Evolutionary conservation across 192 early-diverging fungal genomes (phyloP).

Genomic region (Umbelopsis isabellina): DNA sequence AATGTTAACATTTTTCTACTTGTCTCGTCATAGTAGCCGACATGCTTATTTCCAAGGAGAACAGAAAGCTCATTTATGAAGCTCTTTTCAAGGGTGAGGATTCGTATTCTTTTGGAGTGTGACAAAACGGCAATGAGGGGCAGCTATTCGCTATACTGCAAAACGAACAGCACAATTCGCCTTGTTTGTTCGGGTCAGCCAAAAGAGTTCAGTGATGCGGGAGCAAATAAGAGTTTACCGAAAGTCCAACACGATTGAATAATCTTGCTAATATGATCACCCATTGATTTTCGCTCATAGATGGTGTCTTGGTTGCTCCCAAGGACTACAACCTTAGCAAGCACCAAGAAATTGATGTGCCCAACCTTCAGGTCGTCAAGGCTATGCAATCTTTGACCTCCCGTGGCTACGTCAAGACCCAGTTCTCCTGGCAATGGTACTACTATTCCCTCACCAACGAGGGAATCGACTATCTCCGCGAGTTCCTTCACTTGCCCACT

Average conservation of each 20-base stretch:
- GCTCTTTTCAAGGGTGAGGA: conserved; percentile 79
- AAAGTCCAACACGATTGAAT: neutral
- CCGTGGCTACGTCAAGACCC: conserved; percentile 90
- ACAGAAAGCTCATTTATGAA: conserved; percentile 97
- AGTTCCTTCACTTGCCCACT: conserved; percentile 95
- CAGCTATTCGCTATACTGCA: too few species aligned
- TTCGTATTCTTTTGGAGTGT: too few species aligned
- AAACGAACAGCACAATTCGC: neutral
- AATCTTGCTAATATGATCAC: conserved; percentile 3
- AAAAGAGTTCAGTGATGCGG: too few species aligned
- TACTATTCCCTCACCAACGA: conserved; percentile 99
- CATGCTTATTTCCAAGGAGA: conserved; percentile 97
- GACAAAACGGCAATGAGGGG: too few species aligned
- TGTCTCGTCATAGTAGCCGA: conserved; percentile 35
- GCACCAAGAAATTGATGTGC: conserved; percentile 96
- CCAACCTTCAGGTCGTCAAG: conserved; percentile 99
- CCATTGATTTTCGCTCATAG: conserved; percentile 43
- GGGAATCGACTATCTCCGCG: conserved; percentile 97
- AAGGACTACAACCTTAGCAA: conserved; percentile 98
- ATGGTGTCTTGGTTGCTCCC: conserved; percentile 98
- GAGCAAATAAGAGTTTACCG: neutral
- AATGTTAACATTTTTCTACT: too few species aligned
- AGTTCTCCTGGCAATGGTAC: conserved; percentile 99
- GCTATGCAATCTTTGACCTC: conserved; percentile 96
- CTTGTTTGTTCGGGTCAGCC: conserved; percentile 22